Conservation (phyloP, 1,139 yeast species). For the Suhomyces bokatorum region DNA sequence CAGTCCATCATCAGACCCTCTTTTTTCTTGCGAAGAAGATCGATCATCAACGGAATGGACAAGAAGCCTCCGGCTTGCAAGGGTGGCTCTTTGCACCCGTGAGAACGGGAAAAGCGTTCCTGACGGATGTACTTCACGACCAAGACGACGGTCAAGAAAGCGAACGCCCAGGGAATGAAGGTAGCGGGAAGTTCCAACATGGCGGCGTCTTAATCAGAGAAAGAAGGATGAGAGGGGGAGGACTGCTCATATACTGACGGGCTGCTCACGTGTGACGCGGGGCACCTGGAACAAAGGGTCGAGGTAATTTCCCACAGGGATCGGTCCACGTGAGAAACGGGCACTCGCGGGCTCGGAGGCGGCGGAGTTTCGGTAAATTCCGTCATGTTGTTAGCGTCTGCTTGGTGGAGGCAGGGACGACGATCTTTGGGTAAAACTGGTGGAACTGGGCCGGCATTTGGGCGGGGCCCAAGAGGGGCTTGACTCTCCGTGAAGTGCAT, state of each 20-base stretch:
- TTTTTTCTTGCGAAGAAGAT: conserved; percentile 14
- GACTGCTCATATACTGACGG: not conserved
- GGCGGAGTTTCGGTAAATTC: not conserved
- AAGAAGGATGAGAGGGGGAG: not conserved
- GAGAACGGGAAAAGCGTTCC: conserved; percentile 17
- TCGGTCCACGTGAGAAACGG: not conserved
- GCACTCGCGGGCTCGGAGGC: not conserved
- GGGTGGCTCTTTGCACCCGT: conserved; percentile 23
- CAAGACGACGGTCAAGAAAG: conserved; percentile 14
- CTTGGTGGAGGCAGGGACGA: too few species aligned
- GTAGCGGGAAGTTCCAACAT: conserved; percentile 12
- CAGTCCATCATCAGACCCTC: conserved; percentile 17
- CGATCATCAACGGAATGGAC: conserved; percentile 10
- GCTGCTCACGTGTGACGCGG: not conserved
- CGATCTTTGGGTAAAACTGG: too few species aligned
- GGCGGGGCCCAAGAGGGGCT: too few species aligned
- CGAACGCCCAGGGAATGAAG: conserved; percentile 15
- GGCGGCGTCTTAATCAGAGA: too few species aligned
- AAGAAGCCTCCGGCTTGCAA: not conserved
- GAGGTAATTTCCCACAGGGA: not conserved
- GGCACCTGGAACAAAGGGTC: not conserved
- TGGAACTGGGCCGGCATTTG: too few species aligned
- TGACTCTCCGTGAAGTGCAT: too few species aligned
- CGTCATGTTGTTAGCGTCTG: too few species aligned
- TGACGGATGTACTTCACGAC: conserved; percentile 15